These are phyloP conservation scores for Chernovozyma aurita DNA, from an alignment of 1,139 yeast genomes.

Conservation along the genomic window DNA sequence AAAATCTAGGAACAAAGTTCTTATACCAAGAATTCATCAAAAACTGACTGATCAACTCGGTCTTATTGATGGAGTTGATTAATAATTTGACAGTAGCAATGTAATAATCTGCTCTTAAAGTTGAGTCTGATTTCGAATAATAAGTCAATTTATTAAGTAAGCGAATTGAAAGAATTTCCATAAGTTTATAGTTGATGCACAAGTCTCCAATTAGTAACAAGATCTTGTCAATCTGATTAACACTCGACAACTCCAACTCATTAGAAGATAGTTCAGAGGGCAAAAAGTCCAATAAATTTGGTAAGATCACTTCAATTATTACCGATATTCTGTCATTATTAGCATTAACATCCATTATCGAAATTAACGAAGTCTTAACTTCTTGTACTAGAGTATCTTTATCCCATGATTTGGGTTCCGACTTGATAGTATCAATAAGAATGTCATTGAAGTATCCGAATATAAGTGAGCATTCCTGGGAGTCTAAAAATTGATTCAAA, in stretches of 20 bases:
- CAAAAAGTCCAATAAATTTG: constrained; percentile 50
- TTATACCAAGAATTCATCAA: constrained; percentile 42
- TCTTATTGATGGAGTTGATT: constrained; percentile 18
- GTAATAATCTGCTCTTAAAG: constrained; percentile 6
- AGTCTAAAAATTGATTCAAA: constrained; percentile 41
- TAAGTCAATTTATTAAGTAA: constrained; percentile 38
- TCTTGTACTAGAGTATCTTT: constrained; percentile 29
- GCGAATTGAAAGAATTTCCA: constrained; percentile 49
- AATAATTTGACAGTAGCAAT: constrained; percentile 22
- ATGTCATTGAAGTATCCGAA: constrained; percentile 67
- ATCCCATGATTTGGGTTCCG: constrained; percentile 33
- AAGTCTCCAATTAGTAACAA: constrained; percentile 43
- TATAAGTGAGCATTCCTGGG: constrained; percentile 56
- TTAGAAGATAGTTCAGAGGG: constrained; percentile 20
- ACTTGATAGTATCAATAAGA: constrained; percentile 33
- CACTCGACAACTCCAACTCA: constrained; percentile 7
- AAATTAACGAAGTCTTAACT: constrained; percentile 49
- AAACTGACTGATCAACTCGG: constrained; percentile 23
- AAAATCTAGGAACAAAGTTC: constrained; percentile 30
- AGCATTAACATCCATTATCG: constrained; percentile 29
- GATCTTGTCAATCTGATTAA: constrained; percentile 19
- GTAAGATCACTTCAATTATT: constrained; percentile 57
- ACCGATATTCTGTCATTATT: constrained; percentile 17
- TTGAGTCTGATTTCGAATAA: constrained; percentile 9
- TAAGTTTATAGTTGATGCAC: constrained; percentile 41